Evolutionary conservation across 1,284 basidiomycete genomes (phyloP), one percentile per base, ranked within the genome.

Genomic region (Thelephora terrestris): DNA sequence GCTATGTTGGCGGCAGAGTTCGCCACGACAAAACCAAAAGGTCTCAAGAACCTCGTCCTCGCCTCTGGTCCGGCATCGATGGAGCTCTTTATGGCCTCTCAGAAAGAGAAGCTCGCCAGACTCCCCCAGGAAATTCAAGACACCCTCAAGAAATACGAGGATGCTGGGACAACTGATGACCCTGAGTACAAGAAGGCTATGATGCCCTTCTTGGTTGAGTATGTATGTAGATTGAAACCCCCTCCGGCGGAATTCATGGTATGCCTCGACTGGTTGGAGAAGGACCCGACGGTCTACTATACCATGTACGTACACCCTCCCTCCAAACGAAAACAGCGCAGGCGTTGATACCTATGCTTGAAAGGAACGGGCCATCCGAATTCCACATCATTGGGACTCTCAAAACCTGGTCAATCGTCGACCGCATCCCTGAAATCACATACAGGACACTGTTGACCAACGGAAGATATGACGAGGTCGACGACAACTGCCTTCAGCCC

Each of bases 381-480:
- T 78, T 78, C 55, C 54, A 66, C 47, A 62, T 76, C 50, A 65
- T 61, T 2, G 76, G 76, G 2, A 64, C 67, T 4, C 59, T 80
- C 44, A 76, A 70, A 55, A 61, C 61, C 4, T 81, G 75, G 76
- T 64, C 63, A 7, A 63, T 76, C 39, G 57, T 73, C 10, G 60
- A 69, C 17, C 62, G 71, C 5, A 49, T 74, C 20, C 64, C 69
- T 55, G 69, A 67, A 44, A 75, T 80, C 53, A 57, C 55, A 3
- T 68, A 65, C 2, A 67, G 74, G 3, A 77, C 75, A 1, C 59
- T 79, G n/a, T 51, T 81, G 21, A 59, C 73, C 38, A 81, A 77
- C 46, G 73, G 75, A 5, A 62, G 58, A 12, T 68, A 71, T 46
- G 78, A 79, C 50, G 70, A 74, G 55, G 74, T 71, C 9, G 68